Conservation (phyloP, 768 basidiomycete genomes). For the Hortiboletus flavorubellus region DNA sequence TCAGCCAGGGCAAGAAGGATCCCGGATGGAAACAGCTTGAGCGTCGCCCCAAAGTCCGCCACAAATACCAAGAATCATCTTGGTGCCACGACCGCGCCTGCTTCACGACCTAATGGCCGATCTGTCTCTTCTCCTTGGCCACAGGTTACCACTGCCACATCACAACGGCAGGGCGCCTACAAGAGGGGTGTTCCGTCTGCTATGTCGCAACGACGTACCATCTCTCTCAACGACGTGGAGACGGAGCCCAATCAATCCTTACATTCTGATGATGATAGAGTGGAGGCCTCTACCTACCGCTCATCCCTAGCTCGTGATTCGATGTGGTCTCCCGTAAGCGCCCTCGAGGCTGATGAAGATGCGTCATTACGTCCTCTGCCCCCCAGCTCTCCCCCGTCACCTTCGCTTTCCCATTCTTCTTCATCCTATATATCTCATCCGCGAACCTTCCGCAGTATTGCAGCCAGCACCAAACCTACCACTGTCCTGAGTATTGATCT, state of each 20-base stretch:
- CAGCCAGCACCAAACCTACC: conserved; percentile 91
- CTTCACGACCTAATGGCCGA: conserved; percentile 26
- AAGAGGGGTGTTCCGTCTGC: conserved; percentile 21
- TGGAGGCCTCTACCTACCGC: conserved; percentile 46
- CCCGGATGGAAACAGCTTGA: conserved; percentile 30
- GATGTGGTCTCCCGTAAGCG: conserved; percentile 74
- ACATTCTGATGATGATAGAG: conserved; percentile 36
- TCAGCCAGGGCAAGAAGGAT: conserved; percentile 55
- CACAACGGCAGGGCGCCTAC: conserved; percentile 27
- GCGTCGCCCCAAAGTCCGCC: conserved; percentile 8
- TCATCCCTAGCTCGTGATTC: conserved; percentile 71
- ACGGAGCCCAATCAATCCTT: conserved; percentile 39
- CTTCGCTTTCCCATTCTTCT: conserved; percentile 79
- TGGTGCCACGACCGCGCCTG: conserved; percentile 1
- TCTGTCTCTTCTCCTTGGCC: conserved; percentile 31
- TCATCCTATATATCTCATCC: conserved; percentile 81
- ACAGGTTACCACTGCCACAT: conserved; percentile 12
- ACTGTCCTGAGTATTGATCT: conserved; percentile 90
- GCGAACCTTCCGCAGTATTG: conserved; percentile 76
- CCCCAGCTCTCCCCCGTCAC: conserved; percentile 84
- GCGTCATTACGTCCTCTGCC: conserved; percentile 89
- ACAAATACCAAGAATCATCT: conserved; percentile 17
- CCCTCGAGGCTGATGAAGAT: conserved; percentile 87
- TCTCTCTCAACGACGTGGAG: conserved; percentile 63
- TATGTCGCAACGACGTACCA: conserved; percentile 47